phyloP scores from a whole-genome alignment of 179 eudicot genomes.

The Heliamphora pulchella region DNA sequence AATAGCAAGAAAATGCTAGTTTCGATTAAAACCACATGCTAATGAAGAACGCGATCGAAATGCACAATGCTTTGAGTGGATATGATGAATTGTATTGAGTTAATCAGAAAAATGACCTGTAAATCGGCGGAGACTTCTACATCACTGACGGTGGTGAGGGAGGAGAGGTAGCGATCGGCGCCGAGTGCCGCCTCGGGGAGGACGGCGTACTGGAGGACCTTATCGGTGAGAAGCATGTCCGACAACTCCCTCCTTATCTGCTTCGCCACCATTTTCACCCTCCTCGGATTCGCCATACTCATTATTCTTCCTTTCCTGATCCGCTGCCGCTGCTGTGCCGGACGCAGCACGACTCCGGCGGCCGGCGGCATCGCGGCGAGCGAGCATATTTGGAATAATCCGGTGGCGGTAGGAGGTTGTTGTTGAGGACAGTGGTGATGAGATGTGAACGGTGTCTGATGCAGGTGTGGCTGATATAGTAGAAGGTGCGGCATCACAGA shows the following conservation, averaged over 20 bases:
- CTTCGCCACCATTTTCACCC: conserved; percentile 89
- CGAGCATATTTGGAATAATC: not conserved
- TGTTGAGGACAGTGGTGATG: conserved; percentile 4
- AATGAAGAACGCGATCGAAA: not conserved
- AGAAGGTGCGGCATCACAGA: conserved; percentile 22
- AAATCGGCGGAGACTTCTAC: conserved; percentile 84
- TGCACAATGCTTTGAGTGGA: not conserved
- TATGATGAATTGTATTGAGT: not conserved
- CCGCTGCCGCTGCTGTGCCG: not conserved
- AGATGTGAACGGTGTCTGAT: not conserved
- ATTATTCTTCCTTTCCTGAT: conserved; percentile 6
- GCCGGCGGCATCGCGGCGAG: not conserved
- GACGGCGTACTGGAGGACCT: conserved; percentile 63
- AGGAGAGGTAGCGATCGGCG: conserved; percentile 85
- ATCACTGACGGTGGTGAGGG: conserved; percentile 84
- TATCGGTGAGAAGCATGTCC: conserved; percentile 83
- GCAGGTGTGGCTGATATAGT: conserved; percentile 8
- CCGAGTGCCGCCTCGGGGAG: conserved; percentile 97
- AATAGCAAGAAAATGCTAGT: not conserved
- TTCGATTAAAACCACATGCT: not conserved
- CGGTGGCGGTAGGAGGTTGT: not conserved
- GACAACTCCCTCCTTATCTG: conserved; percentile 86
- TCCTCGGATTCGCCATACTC: conserved; percentile 87
- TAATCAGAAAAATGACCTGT: conserved; percentile 45
- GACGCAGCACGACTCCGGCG: not conserved